Evolutionary conservation across 2,329 filamentous ascomycete species (phyloP), one percentile per base, ranked within the genome.

Genomic region (Nigrograna mackinnonii): DNA sequence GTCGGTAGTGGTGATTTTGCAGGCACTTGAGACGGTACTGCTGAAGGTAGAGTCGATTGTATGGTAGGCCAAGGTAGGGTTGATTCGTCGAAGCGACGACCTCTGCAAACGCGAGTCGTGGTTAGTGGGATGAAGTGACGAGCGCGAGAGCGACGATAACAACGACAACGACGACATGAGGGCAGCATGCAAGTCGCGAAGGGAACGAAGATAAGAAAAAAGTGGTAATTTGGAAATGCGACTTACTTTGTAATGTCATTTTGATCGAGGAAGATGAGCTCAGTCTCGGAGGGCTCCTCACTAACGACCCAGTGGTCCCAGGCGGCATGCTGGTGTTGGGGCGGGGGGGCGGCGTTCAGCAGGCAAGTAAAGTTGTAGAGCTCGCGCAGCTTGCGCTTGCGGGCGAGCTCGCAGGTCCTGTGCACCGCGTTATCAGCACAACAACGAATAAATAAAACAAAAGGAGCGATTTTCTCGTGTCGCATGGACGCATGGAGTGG

Each of bases 321-420:
- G 60, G 37, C 76, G 69, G 77, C 72, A 65, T 80, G 78, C 60
- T 63, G 61, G 37, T 50, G 82, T 80, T 59, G 84, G 64, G 52
- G 74, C 75, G 68, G 75, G 73, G 70, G 83, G 77, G 64, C 78
- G 72, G 70, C 69, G 60, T 71, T 71, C 48, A 74, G 67, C 53
- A 77, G 69, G 67, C 85, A 83, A 69, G 86, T 87, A 77, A 88
- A 85, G 79, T 81, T 79, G 77, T 87, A 95, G 61, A 96, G 81
- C 76, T 94, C 87, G 69, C 86, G 86, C 68, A 96, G 80, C 79
- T 95, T 95, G 72, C 89, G 85, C 82, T 95, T 94, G 73, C 89
- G 87, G 79, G 87, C 89, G 72, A 79, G 80, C 78, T 87, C 82
- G 80, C 74, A 76, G 48, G 54, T 55, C 55, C 68, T 72, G 51